Conservation (phyloP, 2,329 filamentous ascomycete species). For the Fusarium gaditjirri region DNA sequence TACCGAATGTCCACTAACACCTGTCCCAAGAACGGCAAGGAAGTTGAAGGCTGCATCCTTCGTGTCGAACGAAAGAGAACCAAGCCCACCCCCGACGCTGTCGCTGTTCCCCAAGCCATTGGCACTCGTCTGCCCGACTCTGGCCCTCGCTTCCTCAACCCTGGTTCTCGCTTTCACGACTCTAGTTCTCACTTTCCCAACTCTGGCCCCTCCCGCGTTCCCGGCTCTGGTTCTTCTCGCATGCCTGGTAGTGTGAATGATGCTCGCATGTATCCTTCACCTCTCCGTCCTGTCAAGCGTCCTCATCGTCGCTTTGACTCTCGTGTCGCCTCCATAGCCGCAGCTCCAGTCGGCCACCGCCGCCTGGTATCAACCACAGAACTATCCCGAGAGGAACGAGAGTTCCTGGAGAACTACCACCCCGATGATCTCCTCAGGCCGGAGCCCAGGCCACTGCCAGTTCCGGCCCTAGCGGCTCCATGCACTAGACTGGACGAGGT, state of each 20-base stretch:
- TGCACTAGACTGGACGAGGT: neutral
- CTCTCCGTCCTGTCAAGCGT: neutral
- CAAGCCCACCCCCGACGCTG: conserved; percentile 16
- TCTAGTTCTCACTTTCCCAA: neutral
- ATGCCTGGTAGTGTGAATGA: neutral
- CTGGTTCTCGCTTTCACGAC: neutral
- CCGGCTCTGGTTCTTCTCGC: neutral
- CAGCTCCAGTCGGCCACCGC: neutral
- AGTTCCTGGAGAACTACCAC: neutral
- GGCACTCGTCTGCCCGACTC: neutral
- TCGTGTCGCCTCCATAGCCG: neutral
- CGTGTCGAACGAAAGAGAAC: conserved; percentile 54
- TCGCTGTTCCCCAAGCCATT: neutral
- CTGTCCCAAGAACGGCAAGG: conserved; percentile 46
- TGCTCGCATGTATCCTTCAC: neutral
- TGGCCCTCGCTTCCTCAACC: neutral
- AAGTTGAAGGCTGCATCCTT: conserved; percentile 47
- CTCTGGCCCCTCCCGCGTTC: neutral
- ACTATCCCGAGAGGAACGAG: neutral
- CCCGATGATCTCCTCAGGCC: neutral
- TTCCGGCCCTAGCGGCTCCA: neutral
- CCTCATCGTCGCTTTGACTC: conserved; percentile 15
- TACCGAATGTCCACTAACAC: neutral
- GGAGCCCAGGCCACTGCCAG: neutral
- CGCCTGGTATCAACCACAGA: neutral